Evolutionary conservation across 352 stramenopile species (phyloP), one percentile per base, ranked within the genome.

Genomic region (Phytophthora sp.): DNA sequence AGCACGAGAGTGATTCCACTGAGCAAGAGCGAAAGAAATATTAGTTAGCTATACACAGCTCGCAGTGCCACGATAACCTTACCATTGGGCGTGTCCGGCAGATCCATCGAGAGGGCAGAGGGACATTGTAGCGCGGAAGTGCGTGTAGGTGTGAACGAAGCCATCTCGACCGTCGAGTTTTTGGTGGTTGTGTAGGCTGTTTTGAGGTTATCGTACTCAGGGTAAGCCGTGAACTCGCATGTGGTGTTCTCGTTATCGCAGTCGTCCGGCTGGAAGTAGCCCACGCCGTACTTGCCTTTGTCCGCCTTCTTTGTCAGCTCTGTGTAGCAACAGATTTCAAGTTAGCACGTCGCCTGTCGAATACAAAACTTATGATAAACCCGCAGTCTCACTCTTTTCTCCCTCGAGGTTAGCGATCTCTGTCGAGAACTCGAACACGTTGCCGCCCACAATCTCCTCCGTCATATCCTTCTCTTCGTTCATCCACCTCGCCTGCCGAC

Each of bases 371-470:
- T 18, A 38, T n/a, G n/a, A 41, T 4, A 5, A 43, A 32, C 28
- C 30, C 2, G 3, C 17, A 21, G 11, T 72, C 74, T 4, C 51
- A 84, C 74, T 59, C 43, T 83, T 78, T 9, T 52, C 48, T 9
- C 69, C 70, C 30, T 72, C 63, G 34, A 84, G 71, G 56, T 94
- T 92, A 24, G 70, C 72, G 32, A 91, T 77, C 54, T 94, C 85
- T 1, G 83, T 90, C 3, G 76, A 82, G 34, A 91, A 94, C 72
- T 94, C 85, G 26, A 92, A 94, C 1, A 90, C 85, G 42, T 90
- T 91, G 52, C 85, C 85, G 17, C 85, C 85, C 18, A 91, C 77
- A 42, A 92, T 86, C 26, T 88, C 70, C 15, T 73, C 72, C 8
- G 76, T 89, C 85, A 94, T 92, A 23, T 86, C 81, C 5, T 64